Conservation (phyloP, 805 yeast genomes). For the Suhomyces sp. region DNA sequence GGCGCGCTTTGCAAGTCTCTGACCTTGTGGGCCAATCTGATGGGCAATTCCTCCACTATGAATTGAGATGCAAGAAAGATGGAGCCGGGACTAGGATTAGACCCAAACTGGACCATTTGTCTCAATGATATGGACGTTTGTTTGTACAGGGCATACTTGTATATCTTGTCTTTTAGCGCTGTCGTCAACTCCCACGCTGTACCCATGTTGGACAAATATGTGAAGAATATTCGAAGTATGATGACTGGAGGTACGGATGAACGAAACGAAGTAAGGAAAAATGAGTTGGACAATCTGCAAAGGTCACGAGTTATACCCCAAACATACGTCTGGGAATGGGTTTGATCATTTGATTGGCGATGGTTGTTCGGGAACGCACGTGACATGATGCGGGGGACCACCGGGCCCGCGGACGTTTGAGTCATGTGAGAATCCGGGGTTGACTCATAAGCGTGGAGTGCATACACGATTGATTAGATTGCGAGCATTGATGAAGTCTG, state of each 20-base stretch:
- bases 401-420: not conserved
- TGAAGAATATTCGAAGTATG: not conserved
- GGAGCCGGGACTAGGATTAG: constrained; percentile 72
- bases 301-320: not conserved
- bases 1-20: constrained; percentile 82
- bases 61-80: constrained; percentile 81
- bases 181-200: constrained; percentile 50
- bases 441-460: not conserved
- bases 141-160: constrained; percentile 65
- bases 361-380: not conserved
- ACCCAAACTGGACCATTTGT: constrained; percentile 92
- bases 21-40: constrained; percentile 80
- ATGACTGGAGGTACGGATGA: not conserved
- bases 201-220: constrained; percentile 24
- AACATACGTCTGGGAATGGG: not conserved
- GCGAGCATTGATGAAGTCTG: not conserved
- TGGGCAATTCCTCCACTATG: constrained; percentile 82
- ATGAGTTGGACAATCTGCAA: not conserved
- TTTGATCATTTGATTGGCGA: not conserved
- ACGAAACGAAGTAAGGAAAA: not conserved
- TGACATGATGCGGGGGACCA: not conserved
- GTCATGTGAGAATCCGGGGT: constrained; percentile 1
- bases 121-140: constrained; percentile 82
- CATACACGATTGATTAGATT: not conserved
- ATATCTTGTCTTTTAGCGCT: constrained; percentile 51